These are phyloP conservation scores for Malassezia sympodialis DNA, from an alignment of 1,284 basidiomycete species.

Conservation along the genomic window DNA sequence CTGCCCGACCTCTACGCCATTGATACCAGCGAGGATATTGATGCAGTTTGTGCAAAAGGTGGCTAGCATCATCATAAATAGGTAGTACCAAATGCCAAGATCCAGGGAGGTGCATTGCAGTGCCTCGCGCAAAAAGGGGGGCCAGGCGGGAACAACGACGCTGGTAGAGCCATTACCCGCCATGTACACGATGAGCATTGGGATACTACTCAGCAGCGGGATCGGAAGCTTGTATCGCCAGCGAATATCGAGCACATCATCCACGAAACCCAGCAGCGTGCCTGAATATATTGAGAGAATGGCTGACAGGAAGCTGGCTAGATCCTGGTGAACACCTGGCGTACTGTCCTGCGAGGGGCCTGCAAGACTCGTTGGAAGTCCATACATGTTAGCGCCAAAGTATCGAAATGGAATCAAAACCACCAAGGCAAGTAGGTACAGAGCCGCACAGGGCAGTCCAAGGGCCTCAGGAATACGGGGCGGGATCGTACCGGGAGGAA, in stretches of 20 bases:
- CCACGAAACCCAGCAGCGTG: conserved; percentile 85
- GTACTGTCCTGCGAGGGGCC: conserved; percentile 16
- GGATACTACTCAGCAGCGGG: conserved; percentile 82
- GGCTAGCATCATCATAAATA: conserved; percentile 90
- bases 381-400: conserved; percentile 21
- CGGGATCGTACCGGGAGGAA: not conserved
- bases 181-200: conserved; percentile 89
- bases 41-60: conserved; percentile 97
- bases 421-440: conserved; percentile 70
- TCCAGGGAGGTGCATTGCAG: conserved; percentile 66
- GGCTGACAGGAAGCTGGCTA: conserved; percentile 84
- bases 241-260: conserved; percentile 95
- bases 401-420: conserved; percentile 46
- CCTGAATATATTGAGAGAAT: conserved; percentile 81
- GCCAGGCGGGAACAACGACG: conserved; percentile 71
- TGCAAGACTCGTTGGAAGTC: not conserved
- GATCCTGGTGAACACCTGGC: conserved; percentile 51
- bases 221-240: conserved; percentile 98
- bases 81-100: conserved; percentile 84
- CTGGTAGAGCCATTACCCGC: conserved; percentile 84
- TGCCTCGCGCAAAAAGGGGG: conserved; percentile 27
- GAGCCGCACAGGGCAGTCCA: conserved; percentile 76
- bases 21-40: conserved; percentile 96
- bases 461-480: conserved; percentile 73
- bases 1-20: conserved; percentile 82